These are phyloP conservation scores for Umbellularia californica DNA, from an alignment of 164 flowering plant genomes.

Conservation along the genomic window DNA sequence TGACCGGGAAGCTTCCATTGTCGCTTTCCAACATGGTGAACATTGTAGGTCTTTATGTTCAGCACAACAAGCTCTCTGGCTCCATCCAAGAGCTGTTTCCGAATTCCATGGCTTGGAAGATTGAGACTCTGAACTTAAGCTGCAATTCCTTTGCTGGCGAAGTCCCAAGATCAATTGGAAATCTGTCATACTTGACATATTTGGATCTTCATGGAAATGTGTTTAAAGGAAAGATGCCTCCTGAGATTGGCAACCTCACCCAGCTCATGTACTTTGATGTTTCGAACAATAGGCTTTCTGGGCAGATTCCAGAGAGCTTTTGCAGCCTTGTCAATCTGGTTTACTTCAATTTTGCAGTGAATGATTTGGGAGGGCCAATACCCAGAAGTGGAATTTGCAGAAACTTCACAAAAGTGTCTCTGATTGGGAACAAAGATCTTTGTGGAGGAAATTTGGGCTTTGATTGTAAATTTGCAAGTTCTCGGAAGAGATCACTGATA, in stretches of 20 bases:
- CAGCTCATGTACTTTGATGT: constrained; percentile 59
- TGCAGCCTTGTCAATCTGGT: constrained; percentile 39
- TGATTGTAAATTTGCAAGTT: constrained; percentile 25
- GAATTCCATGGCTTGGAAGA: constrained; percentile 42
- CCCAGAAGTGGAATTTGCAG: constrained; percentile 53
- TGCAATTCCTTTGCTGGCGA: constrained; percentile 41
- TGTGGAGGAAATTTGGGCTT: constrained; percentile 28
- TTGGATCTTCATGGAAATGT: constrained; percentile 62
- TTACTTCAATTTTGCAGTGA: constrained; percentile 44
- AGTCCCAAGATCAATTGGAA: constrained; percentile 55
- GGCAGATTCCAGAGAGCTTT: constrained; percentile 49
- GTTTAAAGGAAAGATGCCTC: constrained; percentile 52
- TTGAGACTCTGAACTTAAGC: constrained; percentile 59
- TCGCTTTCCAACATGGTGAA: constrained; percentile 51
- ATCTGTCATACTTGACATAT: constrained; percentile 49
- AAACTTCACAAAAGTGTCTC: constrained; percentile 33
- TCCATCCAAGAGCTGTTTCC: constrained; percentile 38
- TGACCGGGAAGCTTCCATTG: constrained; percentile 49
- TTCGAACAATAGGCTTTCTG: constrained; percentile 47
- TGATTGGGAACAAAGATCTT: constrained; percentile 46
- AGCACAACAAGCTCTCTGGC: constrained; percentile 58
- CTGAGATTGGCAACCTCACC: constrained; percentile 51
- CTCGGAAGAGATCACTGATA: constrained; percentile 16
- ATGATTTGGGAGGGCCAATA: constrained; percentile 48
- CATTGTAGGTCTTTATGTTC: constrained; percentile 68